A percentile compares a stretch with the other conserved stretches of the same genome.
These are phyloP conservation scores for Neofusicoccum umdonicola DNA, from an alignment of 2,329 filamentous ascomycete genomes.

Conservation along the genomic window DNA sequence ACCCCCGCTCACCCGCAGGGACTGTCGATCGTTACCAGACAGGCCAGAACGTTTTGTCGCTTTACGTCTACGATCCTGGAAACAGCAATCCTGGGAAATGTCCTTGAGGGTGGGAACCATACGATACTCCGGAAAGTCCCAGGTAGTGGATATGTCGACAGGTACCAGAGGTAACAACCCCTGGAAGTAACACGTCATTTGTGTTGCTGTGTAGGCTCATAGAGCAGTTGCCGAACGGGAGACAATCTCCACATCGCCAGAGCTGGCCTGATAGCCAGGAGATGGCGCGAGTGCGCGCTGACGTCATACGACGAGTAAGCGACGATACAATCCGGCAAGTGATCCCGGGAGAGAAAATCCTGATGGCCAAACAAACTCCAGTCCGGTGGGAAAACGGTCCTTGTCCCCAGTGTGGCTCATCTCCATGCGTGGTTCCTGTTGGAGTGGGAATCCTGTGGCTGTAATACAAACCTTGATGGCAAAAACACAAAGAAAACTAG, in stretches of 20 bases:
- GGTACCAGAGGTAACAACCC: neutral
- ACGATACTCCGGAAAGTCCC: neutral
- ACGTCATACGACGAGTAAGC: slow-evolving; percentile 17
- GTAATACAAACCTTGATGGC: slow-evolving; percentile 18
- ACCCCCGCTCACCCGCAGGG: slow-evolving; percentile 8
- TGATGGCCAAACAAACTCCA: slow-evolving; percentile 1
- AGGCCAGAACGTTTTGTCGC: slow-evolving; percentile 9
- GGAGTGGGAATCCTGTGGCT: slow-evolving; percentile 13
- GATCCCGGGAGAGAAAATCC: neutral
- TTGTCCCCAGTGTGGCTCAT: neutral
- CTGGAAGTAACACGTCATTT: neutral
- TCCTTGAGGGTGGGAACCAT: neutral
- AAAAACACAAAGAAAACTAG: slow-evolving; percentile 23
- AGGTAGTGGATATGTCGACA: neutral
- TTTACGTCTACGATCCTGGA: slow-evolving; percentile 17
- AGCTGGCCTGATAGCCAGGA: neutral
- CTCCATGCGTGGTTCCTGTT: neutral
- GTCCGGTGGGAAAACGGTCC: neutral
- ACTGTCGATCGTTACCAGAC: slow-evolving; percentile 14
- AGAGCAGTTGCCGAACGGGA: neutral
- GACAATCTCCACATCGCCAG: neutral
- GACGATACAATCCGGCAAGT: slow-evolving; percentile 15
- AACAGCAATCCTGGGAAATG: neutral
- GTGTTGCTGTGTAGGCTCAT: neutral
- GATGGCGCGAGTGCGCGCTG: neutral